Base-by-base conservation (phyloP, 768 basidiomycete genomes). In the Boletus rubropictus region DNA sequence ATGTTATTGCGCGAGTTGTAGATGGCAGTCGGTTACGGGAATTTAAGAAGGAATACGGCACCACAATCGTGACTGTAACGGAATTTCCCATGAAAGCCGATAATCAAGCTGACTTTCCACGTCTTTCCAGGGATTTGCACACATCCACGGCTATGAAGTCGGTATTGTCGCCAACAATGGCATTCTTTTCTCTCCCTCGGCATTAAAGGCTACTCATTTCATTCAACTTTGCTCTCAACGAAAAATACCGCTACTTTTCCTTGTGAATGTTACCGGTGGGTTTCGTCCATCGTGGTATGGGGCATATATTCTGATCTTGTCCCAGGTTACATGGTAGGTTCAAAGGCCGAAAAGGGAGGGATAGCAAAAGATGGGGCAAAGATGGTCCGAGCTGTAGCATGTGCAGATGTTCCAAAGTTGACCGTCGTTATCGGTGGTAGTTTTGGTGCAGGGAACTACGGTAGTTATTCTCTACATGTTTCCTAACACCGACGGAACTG, bases 281-380 rank as follows among this genome's bases (percentile, higher is more conserved):
- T 44, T 39, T 38, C 27, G 3, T 24, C 12, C 31, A 15, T 27
- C n/a, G 14, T 20, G 21, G 20, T 10, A 21, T 25, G 5, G 11
- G 4, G 7, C 9, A 32, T 47, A 7, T 48, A 29, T 31, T 32
- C 39, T 59, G 42, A 62, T 6, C 29, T 14, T 32, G 35, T 21
- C 20, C 35, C 72, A 84, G 76, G 89, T 11, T 97, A 96, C 59
- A 97, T 96, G 93, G 93, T 97, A 4, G 93, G 93, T 5, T 92
- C 89, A 5, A 94, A 93, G 54, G 94, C 94, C 17, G 93, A 97
- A 69, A 80, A 79, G 56, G 92, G 90, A 3, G 93, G 93, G 0
- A 97, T 97, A 54, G 92, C 92, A 5, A 94, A 94, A 68, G 91
- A 96, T 60, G 81, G 81, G 32, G 93, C 93, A 7, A 96, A 96